A percentile compares a stretch with the other conserved stretches of the same genome.
Evolutionary conservation across 306 rosid species (phyloP).

Genomic region (Notholithocarpus densiflorus): DNA sequence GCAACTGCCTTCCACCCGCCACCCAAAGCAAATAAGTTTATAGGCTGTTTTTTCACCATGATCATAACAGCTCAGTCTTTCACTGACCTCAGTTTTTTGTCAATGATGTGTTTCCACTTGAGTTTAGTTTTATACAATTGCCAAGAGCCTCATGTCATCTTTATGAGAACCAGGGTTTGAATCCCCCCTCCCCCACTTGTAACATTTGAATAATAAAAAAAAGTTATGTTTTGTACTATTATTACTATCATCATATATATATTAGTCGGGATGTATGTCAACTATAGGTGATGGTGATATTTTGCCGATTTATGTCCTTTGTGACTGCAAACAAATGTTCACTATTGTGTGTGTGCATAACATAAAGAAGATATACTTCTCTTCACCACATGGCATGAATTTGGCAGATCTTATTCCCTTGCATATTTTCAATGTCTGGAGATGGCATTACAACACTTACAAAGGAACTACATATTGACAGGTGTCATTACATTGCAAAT

Average conservation of each 20-base stretch:
- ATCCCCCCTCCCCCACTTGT: too few relatives aligned
- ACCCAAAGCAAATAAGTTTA: not conserved
- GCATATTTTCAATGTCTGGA: not conserved
- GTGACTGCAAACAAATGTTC: not conserved
- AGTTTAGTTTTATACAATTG: not conserved
- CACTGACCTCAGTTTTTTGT: not conserved
- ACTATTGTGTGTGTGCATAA: not conserved
- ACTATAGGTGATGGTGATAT: not conserved
- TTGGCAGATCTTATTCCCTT: not conserved
- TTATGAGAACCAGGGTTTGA: too few relatives aligned
- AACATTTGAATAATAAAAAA: too few relatives aligned
- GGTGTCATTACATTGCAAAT: not conserved
- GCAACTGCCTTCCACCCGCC: not conserved
- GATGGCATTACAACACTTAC: not conserved
- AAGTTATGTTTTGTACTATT: not conserved
- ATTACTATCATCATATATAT: not conserved
- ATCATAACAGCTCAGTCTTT: not conserved
- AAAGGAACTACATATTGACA: not conserved
- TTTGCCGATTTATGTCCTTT: not conserved
- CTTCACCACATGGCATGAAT: not conserved
- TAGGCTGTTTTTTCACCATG: not conserved
- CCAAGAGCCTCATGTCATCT: too few relatives aligned
- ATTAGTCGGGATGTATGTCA: not conserved
- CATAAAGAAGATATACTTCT: not conserved
- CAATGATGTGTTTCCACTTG: not conserved